Evolutionary conservation across 1,284 basidiomycete genomes (phyloP).

Genomic region (Cryptococcus sp.): DNA sequence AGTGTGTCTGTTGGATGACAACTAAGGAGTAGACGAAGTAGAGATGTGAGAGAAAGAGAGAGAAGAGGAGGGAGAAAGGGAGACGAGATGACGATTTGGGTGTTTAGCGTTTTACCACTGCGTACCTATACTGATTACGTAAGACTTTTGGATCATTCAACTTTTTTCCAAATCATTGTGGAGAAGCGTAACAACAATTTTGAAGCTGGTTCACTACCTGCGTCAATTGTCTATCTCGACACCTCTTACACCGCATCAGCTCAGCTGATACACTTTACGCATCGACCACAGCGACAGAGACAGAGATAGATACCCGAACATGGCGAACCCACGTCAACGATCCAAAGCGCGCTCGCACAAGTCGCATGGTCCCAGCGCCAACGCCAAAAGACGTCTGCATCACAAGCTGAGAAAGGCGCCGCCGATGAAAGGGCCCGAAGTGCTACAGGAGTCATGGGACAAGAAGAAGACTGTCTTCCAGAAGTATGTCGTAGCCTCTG

Average conservation of each 20-base stretch:
- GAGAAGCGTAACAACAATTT: neutral
- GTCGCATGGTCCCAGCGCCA: slow-evolving; percentile 36
- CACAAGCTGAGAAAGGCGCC: slow-evolving; percentile 63
- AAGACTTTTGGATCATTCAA: neutral
- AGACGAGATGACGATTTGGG: neutral
- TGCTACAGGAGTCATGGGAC: slow-evolving; percentile 85
- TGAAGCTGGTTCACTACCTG: neutral
- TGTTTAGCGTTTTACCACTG: neutral
- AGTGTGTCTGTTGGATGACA: neutral
- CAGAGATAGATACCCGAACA: too few species aligned
- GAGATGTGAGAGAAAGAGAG: neutral
- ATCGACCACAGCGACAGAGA: neutral
- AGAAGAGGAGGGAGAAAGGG: slow-evolving; percentile 1
- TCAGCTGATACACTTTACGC: neutral
- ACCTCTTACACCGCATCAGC: too few species aligned
- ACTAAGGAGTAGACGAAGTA: neutral
- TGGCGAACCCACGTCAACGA: slow-evolving; percentile 89
- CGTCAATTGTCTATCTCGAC: neutral
- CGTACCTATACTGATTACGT: neutral
- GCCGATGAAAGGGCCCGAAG: slow-evolving; percentile 78
- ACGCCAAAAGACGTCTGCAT: slow-evolving; percentile 42
- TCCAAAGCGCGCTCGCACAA: slow-evolving; percentile 46
- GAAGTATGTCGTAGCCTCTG: slow-evolving; percentile 67
- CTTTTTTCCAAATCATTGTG: neutral
- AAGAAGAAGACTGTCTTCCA: slow-evolving; percentile 84